These are phyloP conservation scores for Fennellomyces sp. DNA, from an alignment of 371 early-diverging fungal genomes.

Conservation along the genomic window DNA sequence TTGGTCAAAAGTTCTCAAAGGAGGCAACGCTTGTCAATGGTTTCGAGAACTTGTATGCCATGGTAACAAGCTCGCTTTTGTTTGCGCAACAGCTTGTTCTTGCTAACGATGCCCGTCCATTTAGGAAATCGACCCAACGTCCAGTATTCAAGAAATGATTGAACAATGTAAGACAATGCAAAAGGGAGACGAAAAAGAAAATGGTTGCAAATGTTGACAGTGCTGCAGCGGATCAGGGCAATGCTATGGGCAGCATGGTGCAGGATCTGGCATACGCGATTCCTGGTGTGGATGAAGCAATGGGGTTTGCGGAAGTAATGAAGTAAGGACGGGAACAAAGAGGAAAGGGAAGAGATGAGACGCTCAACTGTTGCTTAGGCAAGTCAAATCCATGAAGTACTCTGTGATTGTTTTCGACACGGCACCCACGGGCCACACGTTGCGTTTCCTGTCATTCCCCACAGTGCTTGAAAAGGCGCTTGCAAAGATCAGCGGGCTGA, in stretches of 20 bases:
- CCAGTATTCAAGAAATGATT: constrained; percentile 96
- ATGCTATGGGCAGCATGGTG: constrained; percentile 87
- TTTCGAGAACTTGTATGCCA: constrained; percentile 93
- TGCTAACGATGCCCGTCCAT: too few species aligned
- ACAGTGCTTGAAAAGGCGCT: constrained; percentile 95
- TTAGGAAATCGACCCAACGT: constrained; percentile 98
- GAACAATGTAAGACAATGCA: constrained; percentile 71
- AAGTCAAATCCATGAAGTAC: constrained; percentile 98
- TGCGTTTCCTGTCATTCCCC: constrained; percentile 98
- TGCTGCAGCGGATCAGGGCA: constrained; percentile 70
- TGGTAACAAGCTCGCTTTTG: too few species aligned
- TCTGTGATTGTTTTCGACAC: constrained; percentile 98
- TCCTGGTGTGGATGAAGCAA: constrained; percentile 99
- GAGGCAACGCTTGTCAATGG: constrained; percentile 95
- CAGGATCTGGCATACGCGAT: constrained; percentile 97
- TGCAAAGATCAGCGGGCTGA: constrained; percentile 90
- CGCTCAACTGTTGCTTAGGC: too few species aligned
- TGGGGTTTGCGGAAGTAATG: constrained; percentile 99
- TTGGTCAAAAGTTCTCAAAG: constrained; percentile 97
- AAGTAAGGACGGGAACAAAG: constrained; percentile 76
- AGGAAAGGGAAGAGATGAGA: too few species aligned
- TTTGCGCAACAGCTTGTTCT: too few species aligned
- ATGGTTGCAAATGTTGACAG: background rate
- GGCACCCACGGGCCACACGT: constrained; percentile 99
- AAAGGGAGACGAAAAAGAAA: background rate